A percentile compares a stretch with the other conserved stretches of the same genome.
Conservation (phyloP, 2,329 filamentous ascomycete species). For the Diplodia seriata region DNA sequence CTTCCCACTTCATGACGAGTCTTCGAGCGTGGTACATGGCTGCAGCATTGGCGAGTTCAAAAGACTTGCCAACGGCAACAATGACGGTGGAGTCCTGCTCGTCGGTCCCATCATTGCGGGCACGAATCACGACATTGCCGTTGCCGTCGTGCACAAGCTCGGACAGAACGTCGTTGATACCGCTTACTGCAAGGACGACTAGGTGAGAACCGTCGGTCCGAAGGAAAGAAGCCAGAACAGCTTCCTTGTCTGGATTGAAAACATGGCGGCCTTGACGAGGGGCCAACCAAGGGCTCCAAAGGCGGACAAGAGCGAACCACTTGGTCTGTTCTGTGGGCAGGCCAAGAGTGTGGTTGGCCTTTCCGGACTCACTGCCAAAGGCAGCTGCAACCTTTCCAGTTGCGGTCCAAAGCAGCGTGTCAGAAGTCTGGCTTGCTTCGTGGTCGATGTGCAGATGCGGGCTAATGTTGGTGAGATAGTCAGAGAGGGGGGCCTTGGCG, state of each 20-base stretch:
- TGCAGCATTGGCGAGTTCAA: slow-evolving; percentile 78
- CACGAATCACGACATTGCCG: slow-evolving; percentile 72
- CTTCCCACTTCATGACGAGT: slow-evolving; percentile 59
- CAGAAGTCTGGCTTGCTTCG: slow-evolving; percentile 69
- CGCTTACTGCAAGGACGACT: slow-evolving; percentile 79
- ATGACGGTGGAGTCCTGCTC: slow-evolving; percentile 67
- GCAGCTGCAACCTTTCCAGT: slow-evolving; percentile 63
- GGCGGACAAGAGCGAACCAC: slow-evolving; percentile 82
- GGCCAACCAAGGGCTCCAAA: slow-evolving; percentile 84
- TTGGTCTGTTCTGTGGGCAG: slow-evolving; percentile 68
- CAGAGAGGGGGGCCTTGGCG: slow-evolving; percentile 53
- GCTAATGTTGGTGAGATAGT: slow-evolving; percentile 66
- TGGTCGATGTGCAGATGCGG: slow-evolving; percentile 61
- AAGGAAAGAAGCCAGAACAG: slow-evolving; percentile 78
- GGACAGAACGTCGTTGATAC: slow-evolving; percentile 72
- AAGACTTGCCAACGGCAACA: slow-evolving; percentile 72
- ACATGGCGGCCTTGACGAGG: slow-evolving; percentile 78
- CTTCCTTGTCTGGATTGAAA: slow-evolving; percentile 78
- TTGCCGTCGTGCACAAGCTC: slow-evolving; percentile 69
- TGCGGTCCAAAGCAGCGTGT: slow-evolving; percentile 75
- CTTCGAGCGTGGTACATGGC: slow-evolving; percentile 87
- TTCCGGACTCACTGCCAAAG: slow-evolving; percentile 64
- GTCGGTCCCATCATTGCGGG: slow-evolving; percentile 71
- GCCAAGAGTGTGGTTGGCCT: slow-evolving; percentile 66
- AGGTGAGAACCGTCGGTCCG: slow-evolving; percentile 74